phyloP scores from a whole-genome alignment of 1,284 basidiomycete genomes.

The Ceratobasidium sp. region DNA sequence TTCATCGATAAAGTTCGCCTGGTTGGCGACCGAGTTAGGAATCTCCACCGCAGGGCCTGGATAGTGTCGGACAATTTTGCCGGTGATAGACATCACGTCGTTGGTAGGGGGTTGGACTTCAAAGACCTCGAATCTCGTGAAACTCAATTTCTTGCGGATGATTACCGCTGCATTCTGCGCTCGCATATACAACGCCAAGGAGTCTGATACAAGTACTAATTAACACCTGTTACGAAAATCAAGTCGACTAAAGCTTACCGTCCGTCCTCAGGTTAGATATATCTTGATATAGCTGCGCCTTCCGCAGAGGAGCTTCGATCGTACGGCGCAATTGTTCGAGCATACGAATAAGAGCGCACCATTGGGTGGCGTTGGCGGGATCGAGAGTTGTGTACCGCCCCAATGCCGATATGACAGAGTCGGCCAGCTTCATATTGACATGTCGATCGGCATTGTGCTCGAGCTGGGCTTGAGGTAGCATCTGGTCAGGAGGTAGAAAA shows the following conservation, averaged over 20 bases:
- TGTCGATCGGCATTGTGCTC: neutral
- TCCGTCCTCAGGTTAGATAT: constrained; percentile 2
- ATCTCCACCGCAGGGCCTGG: constrained; percentile 46
- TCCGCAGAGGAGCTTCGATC: neutral
- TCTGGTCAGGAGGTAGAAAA: constrained; percentile 23
- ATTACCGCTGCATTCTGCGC: constrained; percentile 57
- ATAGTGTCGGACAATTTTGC: constrained; percentile 52
- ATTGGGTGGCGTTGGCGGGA: neutral
- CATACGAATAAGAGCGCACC: neutral
- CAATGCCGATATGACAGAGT: neutral
- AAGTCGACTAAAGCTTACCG: constrained; percentile 5
- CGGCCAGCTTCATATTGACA: neutral
- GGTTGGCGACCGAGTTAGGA: neutral
- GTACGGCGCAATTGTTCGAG: neutral
- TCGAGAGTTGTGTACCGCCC: neutral
- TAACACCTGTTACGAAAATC: neutral
- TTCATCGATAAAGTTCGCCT: constrained; percentile 47
- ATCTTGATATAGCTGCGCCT: neutral
- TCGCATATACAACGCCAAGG: constrained; percentile 50
- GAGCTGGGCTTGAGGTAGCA: neutral
- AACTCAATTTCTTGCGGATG: constrained; percentile 46
- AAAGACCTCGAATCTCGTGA: constrained; percentile 53
- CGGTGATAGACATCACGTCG: constrained; percentile 50
- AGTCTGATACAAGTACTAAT: constrained; percentile 44
- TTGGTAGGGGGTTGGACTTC: constrained; percentile 51